Evolutionary conservation across 495 filamentous ascomycete genomes (phyloP).

Genomic region (Thermochaetoides thermophila): DNA sequence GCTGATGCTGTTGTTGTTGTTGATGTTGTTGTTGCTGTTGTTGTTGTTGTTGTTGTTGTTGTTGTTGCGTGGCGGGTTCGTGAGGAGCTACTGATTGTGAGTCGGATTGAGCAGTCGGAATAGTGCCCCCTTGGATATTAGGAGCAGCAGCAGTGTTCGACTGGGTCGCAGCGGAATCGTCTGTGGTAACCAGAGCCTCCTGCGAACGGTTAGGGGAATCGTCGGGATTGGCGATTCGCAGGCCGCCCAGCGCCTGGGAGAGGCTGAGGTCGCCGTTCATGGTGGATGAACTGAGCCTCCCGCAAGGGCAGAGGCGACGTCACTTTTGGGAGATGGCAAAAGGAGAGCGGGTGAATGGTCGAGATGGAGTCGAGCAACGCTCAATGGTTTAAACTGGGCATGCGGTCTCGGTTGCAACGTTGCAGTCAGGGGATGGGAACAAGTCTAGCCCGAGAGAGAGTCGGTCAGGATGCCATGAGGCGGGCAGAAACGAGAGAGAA

Average conservation of each 20-base stretch:
- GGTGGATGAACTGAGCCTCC: conserved; percentile 6
- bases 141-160: conserved; percentile 1
- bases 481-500: too few relatives aligned
- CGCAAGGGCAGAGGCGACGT: conserved; percentile 3
- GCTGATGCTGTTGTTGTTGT: not conserved
- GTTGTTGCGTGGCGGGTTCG: not conserved
- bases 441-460: too few relatives aligned
- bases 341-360: conserved; percentile 1
- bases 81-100: not conserved
- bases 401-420: too few relatives aligned
- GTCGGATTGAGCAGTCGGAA: conserved; percentile 4
- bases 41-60: not conserved
- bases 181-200: conserved; percentile 21
- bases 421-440: too few relatives aligned
- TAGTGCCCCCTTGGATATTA: not conserved
- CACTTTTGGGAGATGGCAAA: not conserved
- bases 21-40: not conserved
- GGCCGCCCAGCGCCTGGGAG: conserved; percentile 79
- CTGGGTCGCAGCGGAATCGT: conserved; percentile 8
- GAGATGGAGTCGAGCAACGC: conserved; percentile 2
- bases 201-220: conserved; percentile 48
- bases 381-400: conserved; percentile 1
- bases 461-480: too few relatives aligned
- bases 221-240: conserved; percentile 96
- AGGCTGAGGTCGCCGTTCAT: conserved; percentile 93